Base-by-base conservation (phyloP, 805 yeast genomes). In the Ogataea pilisensis region DNA sequence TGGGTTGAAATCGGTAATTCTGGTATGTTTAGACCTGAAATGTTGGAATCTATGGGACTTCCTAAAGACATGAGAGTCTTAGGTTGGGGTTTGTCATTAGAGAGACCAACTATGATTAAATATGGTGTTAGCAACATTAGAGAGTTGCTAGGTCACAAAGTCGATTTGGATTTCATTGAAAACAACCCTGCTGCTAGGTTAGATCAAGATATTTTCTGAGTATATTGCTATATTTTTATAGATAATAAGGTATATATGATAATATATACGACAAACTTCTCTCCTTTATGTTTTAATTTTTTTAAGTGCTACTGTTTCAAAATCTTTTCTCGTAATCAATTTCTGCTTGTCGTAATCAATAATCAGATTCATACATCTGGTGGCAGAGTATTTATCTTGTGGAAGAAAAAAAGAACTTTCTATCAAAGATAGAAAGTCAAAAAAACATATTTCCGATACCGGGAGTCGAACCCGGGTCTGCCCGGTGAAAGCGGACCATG, bases 1-100 rank as follows among this genome's bases (percentile, higher is more conserved):
- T 95, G 99, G 99, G 99, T 93, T 48, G 99, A 93, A 73, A 91
- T 93, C 58, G 99, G 99, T 66, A 93, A 93, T 75, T 89, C 97
- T 16, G 99, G 99, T 65, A 85, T 93, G 96, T 93, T 93, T 76
- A 82, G 99, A 70, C 99, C 99, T 12, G 99, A 93, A 70, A 93
- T 93, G 99, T 75, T 95, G 63, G 96, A 89, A 70, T 72, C 96
- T 34, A 91, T 93, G 98, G 99, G 99, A 27, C 76, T 93, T 59
- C 99, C 99, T 45, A 82, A 82, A 71, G 85, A 87, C 62, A 67
- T 95, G 71, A 78, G 97, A 64, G 98, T 91, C 11, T 76, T 89
- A 51, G 99, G 99, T 48, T 93, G 95, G 89, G 99, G 99, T 59
- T 74, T 93, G 56, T 85, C 95, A 19, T 75, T 93, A 63, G 99